Conservation (phyloP, 495 filamentous ascomycete species). For the Bombardia bombarda region DNA sequence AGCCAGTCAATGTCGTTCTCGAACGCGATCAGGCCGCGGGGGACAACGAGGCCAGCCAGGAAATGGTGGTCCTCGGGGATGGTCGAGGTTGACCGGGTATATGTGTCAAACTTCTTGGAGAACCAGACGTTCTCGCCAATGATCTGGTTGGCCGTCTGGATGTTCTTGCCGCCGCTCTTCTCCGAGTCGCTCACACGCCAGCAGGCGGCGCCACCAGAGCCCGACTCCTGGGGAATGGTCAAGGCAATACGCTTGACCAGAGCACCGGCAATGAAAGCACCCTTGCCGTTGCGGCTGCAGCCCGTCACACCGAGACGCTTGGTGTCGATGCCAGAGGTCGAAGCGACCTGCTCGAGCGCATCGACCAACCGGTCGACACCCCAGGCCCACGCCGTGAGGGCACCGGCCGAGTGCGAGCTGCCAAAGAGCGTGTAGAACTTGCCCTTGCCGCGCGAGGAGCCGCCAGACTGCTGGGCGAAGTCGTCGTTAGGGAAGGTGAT, state of each 20-base stretch:
- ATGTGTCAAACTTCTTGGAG: slow-evolving; percentile 33
- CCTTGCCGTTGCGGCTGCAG: slow-evolving; percentile 50
- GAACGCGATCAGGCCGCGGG: slow-evolving; percentile 38
- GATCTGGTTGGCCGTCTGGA: slow-evolving; percentile 46
- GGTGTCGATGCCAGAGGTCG: slow-evolving; percentile 39
- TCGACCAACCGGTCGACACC: slow-evolving; percentile 47
- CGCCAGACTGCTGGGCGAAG: slow-evolving; percentile 33
- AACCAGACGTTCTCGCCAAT: slow-evolving; percentile 48
- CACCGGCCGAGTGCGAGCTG: slow-evolving; percentile 39
- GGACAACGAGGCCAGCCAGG: slow-evolving; percentile 38
- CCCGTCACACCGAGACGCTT: slow-evolving; percentile 43
- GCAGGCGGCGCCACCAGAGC: slow-evolving; percentile 44
- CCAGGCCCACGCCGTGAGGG: slow-evolving; percentile 47
- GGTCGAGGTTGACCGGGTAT: slow-evolving; percentile 23
- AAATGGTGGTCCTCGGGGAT: slow-evolving; percentile 46
- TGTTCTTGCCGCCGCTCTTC: slow-evolving; percentile 40
- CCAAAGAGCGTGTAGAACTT: slow-evolving; percentile 47
- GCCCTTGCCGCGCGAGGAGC: slow-evolving; percentile 34
- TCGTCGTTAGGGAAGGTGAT: slow-evolving; percentile 45
- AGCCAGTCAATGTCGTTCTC: slow-evolving; percentile 53
- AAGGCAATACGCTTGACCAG: slow-evolving; percentile 45
- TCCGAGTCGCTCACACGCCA: slow-evolving; percentile 45
- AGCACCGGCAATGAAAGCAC: slow-evolving; percentile 43
- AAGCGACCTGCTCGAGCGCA: slow-evolving; percentile 39
- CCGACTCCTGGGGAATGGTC: slow-evolving; percentile 48